Evolutionary conservation across 2,329 filamentous ascomycete species (phyloP), one percentile per base, ranked within the genome.

Genomic region (Cordyceps militaris): DNA sequence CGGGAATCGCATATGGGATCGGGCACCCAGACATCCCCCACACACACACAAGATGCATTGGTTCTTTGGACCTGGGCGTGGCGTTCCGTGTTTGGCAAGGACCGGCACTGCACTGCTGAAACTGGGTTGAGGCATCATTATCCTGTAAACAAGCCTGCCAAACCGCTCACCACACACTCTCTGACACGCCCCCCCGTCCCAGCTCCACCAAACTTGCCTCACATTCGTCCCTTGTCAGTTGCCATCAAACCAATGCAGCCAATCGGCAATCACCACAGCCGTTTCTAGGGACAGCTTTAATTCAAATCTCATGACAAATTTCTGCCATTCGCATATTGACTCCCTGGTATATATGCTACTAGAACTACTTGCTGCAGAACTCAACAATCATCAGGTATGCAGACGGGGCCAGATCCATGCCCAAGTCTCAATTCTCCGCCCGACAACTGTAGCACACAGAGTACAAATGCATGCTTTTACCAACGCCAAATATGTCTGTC

Each of bases 401-500:
- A 26, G n/a, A 11, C 23, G 13, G 8, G 9, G 14, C 14, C 32
- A 28, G 28, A 11, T 8, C 24, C 53, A 28, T 16, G 21, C 32
- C 8, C 44, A 49, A 40, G n/a, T 36, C 21, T 49, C 36, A 34
- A 8, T 11, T 21, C 34, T n/a, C 53, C 10, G 32, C 34, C 44
- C n/a, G 44, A 43, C 34, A 49, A 48, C 34, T 38, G 36, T 28
- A 56, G 34, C n/a, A 24, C 24, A 49, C 19, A 34, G 54, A 44
- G n/a, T 34, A 36, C 44, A 43, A 49, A 30, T 49, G 54, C 46
- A 56, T 56, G 44, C 30, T 48, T 55, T 55, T 56, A 48, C 21
- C 16, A 56, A 56, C 53, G 53, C 53, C 53, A 30, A 48, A 32
- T 48, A 56, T 56, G 26, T 36, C 26, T 34, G 34, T 34, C 36